Evolutionary conservation across 768 basidiomycete species (phyloP).

Genomic region (Termitomyces bulborhizus): DNA sequence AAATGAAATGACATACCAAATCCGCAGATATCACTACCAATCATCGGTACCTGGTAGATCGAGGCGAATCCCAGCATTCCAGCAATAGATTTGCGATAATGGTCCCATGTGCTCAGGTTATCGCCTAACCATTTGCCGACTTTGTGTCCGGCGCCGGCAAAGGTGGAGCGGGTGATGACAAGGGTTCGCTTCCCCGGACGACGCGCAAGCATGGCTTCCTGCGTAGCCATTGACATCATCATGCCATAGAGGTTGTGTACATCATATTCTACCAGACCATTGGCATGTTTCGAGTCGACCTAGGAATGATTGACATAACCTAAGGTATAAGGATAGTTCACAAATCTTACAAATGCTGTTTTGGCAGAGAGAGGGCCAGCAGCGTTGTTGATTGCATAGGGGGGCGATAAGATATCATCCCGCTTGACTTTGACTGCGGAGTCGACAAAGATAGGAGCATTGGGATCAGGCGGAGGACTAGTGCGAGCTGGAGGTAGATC

Average conservation of each 20-base stretch:
- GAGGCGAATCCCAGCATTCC: slow-evolving; percentile 63
- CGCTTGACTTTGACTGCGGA: slow-evolving; percentile 13
- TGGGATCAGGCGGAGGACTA: slow-evolving; percentile 42
- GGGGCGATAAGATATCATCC: slow-evolving; percentile 42
- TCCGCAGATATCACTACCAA: slow-evolving; percentile 71
- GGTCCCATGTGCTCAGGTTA: slow-evolving; percentile 52
- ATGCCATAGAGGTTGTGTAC: slow-evolving; percentile 65
- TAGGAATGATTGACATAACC: slow-evolving; percentile 8
- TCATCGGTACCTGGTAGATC: slow-evolving; percentile 68
- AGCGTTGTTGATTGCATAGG: slow-evolving; percentile 55
- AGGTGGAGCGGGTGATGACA: slow-evolving; percentile 70
- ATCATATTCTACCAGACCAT: slow-evolving; percentile 55
- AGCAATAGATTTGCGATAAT: slow-evolving; percentile 55
- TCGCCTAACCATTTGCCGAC: slow-evolving; percentile 78
- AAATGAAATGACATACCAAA: slow-evolving; percentile 34
- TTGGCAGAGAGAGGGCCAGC: slow-evolving; percentile 45
- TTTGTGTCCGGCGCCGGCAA: slow-evolving; percentile 57
- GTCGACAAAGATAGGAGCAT: slow-evolving; percentile 44
- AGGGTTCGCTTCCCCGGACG: slow-evolving; percentile 55
- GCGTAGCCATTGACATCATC: slow-evolving; percentile 65
- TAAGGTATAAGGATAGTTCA: background rate
- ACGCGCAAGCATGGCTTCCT: slow-evolving; percentile 54
- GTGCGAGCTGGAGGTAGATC: slow-evolving; percentile 49
- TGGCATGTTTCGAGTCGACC: slow-evolving; percentile 45
- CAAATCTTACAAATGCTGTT: slow-evolving; percentile 44